phyloP scores from a whole-genome alignment of 345 rosid genomes.

The Orychophragmus violaceus region DNA sequence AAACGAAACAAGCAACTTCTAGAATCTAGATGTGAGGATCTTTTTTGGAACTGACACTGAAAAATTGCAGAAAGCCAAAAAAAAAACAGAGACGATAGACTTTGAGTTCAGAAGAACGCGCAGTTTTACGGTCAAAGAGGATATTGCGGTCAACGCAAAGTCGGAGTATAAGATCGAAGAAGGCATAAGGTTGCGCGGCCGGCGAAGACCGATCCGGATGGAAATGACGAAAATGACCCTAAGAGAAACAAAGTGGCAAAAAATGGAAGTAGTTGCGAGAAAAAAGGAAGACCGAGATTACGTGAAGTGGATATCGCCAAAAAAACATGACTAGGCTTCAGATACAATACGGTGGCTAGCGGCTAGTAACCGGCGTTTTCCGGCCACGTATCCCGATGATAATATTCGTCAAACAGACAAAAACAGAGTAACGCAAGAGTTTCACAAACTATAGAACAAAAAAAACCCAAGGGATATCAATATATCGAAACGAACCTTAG shows the following conservation, averaged over 20 bases:
- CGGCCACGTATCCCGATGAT: neutral
- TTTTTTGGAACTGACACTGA: neutral
- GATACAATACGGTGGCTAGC: constrained; percentile 2
- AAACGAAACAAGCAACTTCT: neutral
- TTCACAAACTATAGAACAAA: neutral
- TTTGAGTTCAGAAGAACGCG: neutral
- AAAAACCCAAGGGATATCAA: neutral
- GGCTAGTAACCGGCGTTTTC: neutral
- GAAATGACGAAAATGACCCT: constrained; percentile 16
- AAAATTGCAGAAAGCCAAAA: neutral
- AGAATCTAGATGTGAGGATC: neutral
- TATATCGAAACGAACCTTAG: constrained; percentile 51
- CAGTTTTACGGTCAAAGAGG: neutral
- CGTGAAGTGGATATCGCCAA: neutral
- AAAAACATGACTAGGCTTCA: neutral
- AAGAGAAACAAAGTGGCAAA: neutral
- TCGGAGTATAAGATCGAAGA: constrained; percentile 7
- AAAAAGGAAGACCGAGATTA: constrained; percentile 11
- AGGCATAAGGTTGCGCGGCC: constrained; percentile 11
- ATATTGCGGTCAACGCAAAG: constrained; percentile 8
- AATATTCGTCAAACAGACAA: neutral
- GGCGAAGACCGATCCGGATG: constrained; percentile 6
- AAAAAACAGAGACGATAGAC: neutral
- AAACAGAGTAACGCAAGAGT: constrained; percentile 3
- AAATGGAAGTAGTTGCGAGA: neutral